Conservation (phyloP, 1,139 yeast species). For the Sugiyamaella paludigena region DNA sequence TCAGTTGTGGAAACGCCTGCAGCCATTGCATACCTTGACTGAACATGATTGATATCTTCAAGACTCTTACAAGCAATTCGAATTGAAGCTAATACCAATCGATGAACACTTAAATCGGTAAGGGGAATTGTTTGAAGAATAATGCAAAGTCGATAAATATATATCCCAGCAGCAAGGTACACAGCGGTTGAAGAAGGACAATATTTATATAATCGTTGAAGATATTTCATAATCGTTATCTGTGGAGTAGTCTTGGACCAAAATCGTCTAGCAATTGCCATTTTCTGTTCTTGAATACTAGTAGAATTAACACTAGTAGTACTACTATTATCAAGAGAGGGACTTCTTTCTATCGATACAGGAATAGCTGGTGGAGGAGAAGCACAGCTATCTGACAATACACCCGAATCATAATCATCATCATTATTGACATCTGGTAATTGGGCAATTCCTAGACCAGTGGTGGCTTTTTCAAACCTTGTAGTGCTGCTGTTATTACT, state of each 20-base stretch:
- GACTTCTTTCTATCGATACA: slow-evolving; percentile 5
- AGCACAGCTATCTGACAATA: neutral
- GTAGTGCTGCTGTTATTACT: neutral
- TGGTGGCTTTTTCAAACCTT: neutral
- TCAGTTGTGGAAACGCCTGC: slow-evolving; percentile 50
- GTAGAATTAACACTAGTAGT: slow-evolving; percentile 3
- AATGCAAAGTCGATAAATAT: slow-evolving; percentile 38
- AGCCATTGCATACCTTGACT: slow-evolving; percentile 50
- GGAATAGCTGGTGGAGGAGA: slow-evolving; percentile 6
- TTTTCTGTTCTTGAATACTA: slow-evolving; percentile 19
- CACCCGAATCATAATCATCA: slow-evolving; percentile 4
- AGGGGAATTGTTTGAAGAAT: slow-evolving; percentile 37
- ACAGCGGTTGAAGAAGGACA: slow-evolving; percentile 46
- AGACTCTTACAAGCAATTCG: slow-evolving; percentile 51
- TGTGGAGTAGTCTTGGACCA: slow-evolving; percentile 41
- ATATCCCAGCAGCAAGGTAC: slow-evolving; percentile 42
- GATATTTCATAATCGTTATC: slow-evolving; percentile 39
- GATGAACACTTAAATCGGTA: slow-evolving; percentile 46
- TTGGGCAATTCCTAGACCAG: neutral
- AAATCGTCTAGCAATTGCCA: slow-evolving; percentile 37
- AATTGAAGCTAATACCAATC: slow-evolving; percentile 49
- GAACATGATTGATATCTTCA: slow-evolving; percentile 53
- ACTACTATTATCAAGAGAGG: slow-evolving; percentile 3
- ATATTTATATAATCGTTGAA: slow-evolving; percentile 44
- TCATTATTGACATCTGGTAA: slow-evolving; percentile 2